These are phyloP conservation scores for Mycena pura DNA, from an alignment of 768 basidiomycete species.

Conservation along the genomic window DNA sequence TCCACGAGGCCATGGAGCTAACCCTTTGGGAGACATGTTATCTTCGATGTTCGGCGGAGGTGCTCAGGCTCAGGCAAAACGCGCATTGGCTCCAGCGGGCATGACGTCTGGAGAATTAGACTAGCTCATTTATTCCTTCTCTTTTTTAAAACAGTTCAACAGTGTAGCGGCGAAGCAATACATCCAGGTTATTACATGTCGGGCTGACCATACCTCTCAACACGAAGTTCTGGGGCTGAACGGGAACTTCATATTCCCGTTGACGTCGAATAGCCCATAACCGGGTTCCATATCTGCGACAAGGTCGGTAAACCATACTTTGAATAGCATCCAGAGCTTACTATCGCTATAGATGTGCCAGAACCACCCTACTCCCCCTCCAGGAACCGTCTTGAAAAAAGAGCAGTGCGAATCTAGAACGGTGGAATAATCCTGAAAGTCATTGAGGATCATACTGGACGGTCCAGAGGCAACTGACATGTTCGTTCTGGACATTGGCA, in stretches of 20 bases:
- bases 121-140: slow-evolving; percentile 31
- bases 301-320: neutral
- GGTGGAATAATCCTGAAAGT: slow-evolving; percentile 61
- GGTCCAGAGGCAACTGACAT: slow-evolving; percentile 43
- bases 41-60: slow-evolving; percentile 87
- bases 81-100: slow-evolving; percentile 53
- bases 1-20: slow-evolving; percentile 70
- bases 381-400: slow-evolving; percentile 62
- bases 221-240: slow-evolving; percentile 71
- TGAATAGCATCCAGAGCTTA: slow-evolving; percentile 40
- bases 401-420: slow-evolving; percentile 70
- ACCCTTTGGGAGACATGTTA: slow-evolving; percentile 89
- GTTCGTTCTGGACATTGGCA: slow-evolving; percentile 66
- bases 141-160: neutral
- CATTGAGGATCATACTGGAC: neutral
- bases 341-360: slow-evolving; percentile 78
- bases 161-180: neutral
- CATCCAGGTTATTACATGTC: no score
- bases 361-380: slow-evolving; percentile 82
- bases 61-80: slow-evolving; percentile 44
- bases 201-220: slow-evolving; percentile 43
- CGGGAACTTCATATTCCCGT: slow-evolving; percentile 62
- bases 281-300: slow-evolving; percentile 52
- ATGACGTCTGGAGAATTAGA: slow-evolving; percentile 51
- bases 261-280: slow-evolving; percentile 67